Conservation (phyloP, 495 filamentous ascomycete genomes). For the Sordaria brevicollis region DNA sequence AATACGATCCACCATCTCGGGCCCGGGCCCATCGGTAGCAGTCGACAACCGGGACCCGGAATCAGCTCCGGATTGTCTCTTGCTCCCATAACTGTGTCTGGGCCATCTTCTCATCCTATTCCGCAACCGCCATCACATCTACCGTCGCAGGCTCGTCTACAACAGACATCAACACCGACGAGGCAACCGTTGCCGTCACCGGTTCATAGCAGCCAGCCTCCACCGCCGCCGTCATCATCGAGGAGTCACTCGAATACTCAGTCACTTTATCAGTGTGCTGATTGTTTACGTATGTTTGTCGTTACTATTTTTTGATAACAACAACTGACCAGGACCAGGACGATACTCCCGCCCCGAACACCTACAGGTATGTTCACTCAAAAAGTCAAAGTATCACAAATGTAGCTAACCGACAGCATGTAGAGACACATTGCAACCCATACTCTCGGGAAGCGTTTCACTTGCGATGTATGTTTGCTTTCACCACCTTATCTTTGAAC, state of each 20-base stretch:
- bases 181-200: not conserved
- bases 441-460: conserved; percentile 45
- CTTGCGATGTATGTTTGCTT: conserved; percentile 18
- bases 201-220: not conserved
- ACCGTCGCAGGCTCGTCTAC: not conserved
- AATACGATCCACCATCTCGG: not conserved
- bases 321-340: conserved; percentile 3
- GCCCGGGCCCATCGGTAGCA: not conserved
- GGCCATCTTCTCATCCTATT: not conserved
- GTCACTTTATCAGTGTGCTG: conserved; percentile 43
- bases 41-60: not conserved
- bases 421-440: conserved; percentile 48
- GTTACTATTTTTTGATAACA: not conserved
- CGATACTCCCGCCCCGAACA: conserved; percentile 47
- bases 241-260: conserved; percentile 15
- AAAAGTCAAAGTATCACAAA: not conserved
- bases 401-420: not conserved
- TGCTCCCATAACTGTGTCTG: not conserved
- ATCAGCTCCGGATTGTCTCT: not conserved
- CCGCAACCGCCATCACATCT: not conserved
- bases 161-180: not conserved
- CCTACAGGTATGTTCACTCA: conserved; percentile 21
- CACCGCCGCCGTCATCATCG: not conserved
- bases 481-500: not conserved
- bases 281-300: conserved; percentile 30